phyloP scores from a whole-genome alignment of 2,329 filamentous ascomycete species.

The Verticillium alfalfae region DNA sequence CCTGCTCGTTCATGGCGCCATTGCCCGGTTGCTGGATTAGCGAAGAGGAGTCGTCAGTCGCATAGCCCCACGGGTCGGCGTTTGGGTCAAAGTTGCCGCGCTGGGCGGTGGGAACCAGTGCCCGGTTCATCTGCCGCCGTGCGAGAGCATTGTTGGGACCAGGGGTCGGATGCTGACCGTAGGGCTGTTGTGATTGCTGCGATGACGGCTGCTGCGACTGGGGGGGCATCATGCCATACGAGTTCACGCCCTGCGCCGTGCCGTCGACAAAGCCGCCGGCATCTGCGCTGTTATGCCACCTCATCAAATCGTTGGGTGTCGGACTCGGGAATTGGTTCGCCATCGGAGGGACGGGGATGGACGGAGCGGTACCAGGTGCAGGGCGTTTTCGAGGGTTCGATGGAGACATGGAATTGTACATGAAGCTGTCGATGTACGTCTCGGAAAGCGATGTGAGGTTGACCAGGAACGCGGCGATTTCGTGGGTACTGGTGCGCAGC shows the following conservation, averaged over 20 bases:
- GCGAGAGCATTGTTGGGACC: conserved; percentile 38
- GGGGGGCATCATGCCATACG: conserved; percentile 32
- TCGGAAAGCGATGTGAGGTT: neutral
- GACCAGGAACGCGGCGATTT: neutral
- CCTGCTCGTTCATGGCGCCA: conserved; percentile 43
- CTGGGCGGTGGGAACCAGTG: conserved; percentile 38
- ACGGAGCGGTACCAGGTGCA: conserved; percentile 66
- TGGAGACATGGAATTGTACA: conserved; percentile 34
- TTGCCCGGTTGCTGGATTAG: conserved; percentile 24
- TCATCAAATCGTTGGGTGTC: conserved; percentile 39
- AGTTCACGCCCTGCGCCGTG: conserved; percentile 23
- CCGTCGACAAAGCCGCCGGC: conserved; percentile 29
- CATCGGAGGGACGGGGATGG: conserved; percentile 46
- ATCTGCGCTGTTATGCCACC: conserved; percentile 37
- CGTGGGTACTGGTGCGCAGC: neutral
- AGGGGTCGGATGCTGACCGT: conserved; percentile 16
- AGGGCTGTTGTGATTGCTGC: conserved; percentile 14
- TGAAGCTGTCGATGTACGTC: neutral
- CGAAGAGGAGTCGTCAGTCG: conserved; percentile 28
- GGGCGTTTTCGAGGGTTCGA: conserved; percentile 62
- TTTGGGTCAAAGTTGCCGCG: conserved; percentile 29
- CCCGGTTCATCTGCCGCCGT: conserved; percentile 44
- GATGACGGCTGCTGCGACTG: conserved; percentile 26
- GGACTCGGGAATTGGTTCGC: conserved; percentile 35
- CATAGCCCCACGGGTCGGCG: conserved; percentile 36